A percentile compares a stretch with the other conserved stretches of the same genome.
phyloP scores from a whole-genome alignment of 495 filamentous ascomycete species.

The Terfezia claveryi region DNA sequence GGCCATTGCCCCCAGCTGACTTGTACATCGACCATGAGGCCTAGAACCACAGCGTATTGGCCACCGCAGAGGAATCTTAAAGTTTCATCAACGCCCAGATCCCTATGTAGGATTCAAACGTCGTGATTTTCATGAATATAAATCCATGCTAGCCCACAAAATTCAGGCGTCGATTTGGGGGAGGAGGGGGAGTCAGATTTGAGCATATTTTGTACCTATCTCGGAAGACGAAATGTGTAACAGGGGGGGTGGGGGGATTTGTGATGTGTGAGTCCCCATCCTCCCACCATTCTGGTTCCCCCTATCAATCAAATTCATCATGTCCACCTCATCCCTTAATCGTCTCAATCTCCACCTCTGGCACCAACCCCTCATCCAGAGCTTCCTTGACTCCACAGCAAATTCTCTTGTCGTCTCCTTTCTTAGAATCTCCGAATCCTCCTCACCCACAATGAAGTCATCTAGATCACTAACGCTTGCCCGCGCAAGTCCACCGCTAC shows the following conservation, averaged over 20 bases:
- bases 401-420: conserved; percentile 36
- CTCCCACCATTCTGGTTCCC: conserved; percentile 42
- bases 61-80: conserved; percentile 94
- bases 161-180: no score
- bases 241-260: no score
- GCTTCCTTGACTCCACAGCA: conserved; percentile 59
- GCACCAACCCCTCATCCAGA: conserved; percentile 43
- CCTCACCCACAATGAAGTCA: conserved; percentile 85
- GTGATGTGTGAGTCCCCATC: no score
- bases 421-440: conserved; percentile 62
- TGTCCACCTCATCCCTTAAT: conserved; percentile 44
- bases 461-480: conserved; percentile 80
- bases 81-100: conserved; percentile 98
- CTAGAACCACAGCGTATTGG: conserved; percentile 91
- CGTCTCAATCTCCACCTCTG: conserved; percentile 35
- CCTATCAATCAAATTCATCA: conserved; percentile 70
- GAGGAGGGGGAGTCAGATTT: no score
- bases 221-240: neutral
- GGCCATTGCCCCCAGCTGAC: conserved; percentile 86
- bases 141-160: no score
- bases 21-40: conserved; percentile 71
- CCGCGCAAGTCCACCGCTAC: conserved; percentile 81
- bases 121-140: no score
- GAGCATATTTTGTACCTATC: conserved; percentile 15
- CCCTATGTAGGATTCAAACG: conserved; percentile 1